Conservation (phyloP, 306 rosid species). For the Lathyrus oleraceus region DNA sequence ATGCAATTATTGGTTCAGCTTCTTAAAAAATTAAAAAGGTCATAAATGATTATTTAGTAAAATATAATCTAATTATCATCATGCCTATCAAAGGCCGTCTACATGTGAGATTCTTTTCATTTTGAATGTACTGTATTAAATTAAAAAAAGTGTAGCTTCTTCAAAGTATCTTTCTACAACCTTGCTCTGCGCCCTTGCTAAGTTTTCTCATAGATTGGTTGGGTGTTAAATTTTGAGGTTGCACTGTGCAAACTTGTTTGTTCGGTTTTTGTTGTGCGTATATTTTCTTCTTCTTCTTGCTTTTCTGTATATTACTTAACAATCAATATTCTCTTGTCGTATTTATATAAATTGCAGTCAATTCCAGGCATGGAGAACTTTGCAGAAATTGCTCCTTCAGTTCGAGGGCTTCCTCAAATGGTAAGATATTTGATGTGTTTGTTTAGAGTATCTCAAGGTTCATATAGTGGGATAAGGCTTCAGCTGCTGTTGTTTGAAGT, state of each 20-base stretch:
- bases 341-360: conserved; percentile 52
- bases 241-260: neutral
- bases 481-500: neutral
- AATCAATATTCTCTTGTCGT: conserved; percentile 4
- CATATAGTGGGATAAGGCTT: neutral
- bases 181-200: neutral
- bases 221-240: neutral
- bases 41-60: neutral
- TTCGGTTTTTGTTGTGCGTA: neutral
- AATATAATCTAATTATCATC: neutral
- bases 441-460: neutral
- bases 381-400: conserved; percentile 66
- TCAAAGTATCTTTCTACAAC: neutral
- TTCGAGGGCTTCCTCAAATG: conserved; percentile 95
- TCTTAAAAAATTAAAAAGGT: neutral
- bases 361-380: conserved; percentile 93
- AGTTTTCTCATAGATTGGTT: neutral
- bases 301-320: conserved; percentile 17
- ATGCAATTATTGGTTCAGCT: neutral
- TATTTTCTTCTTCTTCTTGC: neutral
- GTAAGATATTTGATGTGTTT: conserved; percentile 43
- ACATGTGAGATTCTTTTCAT: neutral
- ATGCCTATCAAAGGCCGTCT: neutral
- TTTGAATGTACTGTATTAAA: neutral
- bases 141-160: neutral